Evolutionary conservation across 306 rosid species (phyloP), one percentile per base, ranked within the genome.

Genomic region (Pterocarpus santalinus): DNA sequence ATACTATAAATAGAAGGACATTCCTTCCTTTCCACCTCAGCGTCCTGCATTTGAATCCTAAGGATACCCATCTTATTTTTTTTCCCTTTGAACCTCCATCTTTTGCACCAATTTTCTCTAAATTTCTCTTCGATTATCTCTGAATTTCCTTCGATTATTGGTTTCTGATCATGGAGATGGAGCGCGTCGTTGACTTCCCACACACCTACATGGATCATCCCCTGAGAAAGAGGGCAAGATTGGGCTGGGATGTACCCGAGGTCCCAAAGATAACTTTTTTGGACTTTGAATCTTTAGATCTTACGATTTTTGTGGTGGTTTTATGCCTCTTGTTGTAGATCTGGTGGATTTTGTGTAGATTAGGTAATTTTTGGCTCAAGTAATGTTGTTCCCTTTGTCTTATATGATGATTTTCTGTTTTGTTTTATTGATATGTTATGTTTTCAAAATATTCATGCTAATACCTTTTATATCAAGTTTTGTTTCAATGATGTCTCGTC

Each of bases 241-340:
- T 95, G 88, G 99, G 99, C 51, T 95, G 99, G 99, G 99, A 95
- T 52, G 86, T 91, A 30, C 91, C 95, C 30, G 97, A 95, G 70
- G 81, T 82, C 62, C 90, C 99, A 0, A 95, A 92, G 99, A 98
- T 95, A 93, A 78, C 32, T 22, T 8, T 78, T 17, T 35, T n/a
- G 3, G 4, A 41, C 56, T 5, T 2, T 0, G 64, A 46, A 9
- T 79, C 7, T 36, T 81, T 58, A 46, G 88, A 82, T 91, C 90
- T 81, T 87, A 67, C 4, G 15, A 80, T 83, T 78, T 53, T 78
- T 2, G 32, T 44, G 46, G 0, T 41, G 9, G 5, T 5, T 73
- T 80, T 75, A 35, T 12, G 34, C 22, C 72, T 55, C 10, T 81
- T 14, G 72, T 3, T 84, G 38, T 84, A 82, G 92, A 88, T 91